phyloP scores from a whole-genome alignment of 2,329 filamentous ascomycete species.

The Colletotrichum sp. region DNA sequence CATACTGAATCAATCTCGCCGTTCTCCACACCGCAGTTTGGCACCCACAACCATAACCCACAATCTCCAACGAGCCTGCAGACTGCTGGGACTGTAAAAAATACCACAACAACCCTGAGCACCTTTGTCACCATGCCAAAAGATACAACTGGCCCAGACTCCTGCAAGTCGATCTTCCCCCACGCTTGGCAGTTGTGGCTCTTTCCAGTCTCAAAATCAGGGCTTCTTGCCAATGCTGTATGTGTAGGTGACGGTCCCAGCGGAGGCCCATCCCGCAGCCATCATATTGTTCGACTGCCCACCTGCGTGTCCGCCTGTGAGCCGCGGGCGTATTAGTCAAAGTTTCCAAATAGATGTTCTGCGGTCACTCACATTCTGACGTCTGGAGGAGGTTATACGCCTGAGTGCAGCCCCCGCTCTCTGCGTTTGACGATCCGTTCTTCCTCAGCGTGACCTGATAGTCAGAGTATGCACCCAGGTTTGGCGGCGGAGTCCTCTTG shows the following conservation, averaged over 20 bases:
- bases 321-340: background rate
- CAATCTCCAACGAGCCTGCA: no score
- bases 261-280: background rate
- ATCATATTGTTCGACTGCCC: background rate
- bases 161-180: background rate
- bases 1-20: no score
- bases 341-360: background rate
- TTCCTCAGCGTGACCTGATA: background rate
- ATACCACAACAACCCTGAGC: no score
- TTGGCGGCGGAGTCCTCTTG: background rate
- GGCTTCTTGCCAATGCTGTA: background rate
- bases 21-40: no score
- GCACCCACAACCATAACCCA: no score
- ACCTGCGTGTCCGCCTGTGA: background rate
- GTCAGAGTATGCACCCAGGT: background rate
- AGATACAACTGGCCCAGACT: background rate
- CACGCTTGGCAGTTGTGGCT: background rate
- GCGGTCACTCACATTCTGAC: background rate
- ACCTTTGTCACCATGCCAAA: no score
- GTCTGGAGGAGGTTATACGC: background rate
- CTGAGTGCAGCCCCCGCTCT: background rate
- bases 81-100: no score
- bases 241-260: background rate
- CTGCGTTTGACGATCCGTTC: background rate
- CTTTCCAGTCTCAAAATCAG: background rate